Conservation (phyloP, 1,284 basidiomycete species). For the Fistulina hepatica region DNA sequence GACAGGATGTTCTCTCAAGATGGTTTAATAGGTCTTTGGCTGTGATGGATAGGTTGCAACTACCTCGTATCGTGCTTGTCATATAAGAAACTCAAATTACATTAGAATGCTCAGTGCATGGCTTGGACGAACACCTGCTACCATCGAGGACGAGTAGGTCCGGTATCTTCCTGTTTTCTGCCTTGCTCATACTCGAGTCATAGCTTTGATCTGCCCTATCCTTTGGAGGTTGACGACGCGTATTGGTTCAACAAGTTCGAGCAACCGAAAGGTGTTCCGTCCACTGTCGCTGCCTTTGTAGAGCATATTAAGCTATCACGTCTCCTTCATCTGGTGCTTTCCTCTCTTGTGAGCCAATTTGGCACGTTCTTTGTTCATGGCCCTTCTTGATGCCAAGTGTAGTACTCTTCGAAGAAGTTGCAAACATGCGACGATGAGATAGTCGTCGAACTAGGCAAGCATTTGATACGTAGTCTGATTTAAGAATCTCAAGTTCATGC, state of each 20-base stretch:
- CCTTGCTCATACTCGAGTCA: no score
- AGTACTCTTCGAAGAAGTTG: slow-evolving; percentile 69
- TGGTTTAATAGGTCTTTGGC: not conserved
- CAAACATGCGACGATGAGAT: slow-evolving; percentile 61
- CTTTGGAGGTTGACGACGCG: slow-evolving; percentile 66
- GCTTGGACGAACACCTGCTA: no score
- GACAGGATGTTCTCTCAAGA: not conserved
- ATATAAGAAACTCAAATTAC: no score
- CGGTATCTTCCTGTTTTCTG: no score
- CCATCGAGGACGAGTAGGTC: no score
- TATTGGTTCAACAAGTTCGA: slow-evolving; percentile 58
- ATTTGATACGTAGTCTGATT: no score
- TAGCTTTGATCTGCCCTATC: slow-evolving; percentile 67
- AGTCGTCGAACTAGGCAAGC: slow-evolving; percentile 65
- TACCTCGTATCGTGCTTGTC: no score
- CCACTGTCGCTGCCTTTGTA: slow-evolving; percentile 43
- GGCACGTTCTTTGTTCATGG: not conserved
- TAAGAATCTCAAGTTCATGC: no score
- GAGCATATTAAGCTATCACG: slow-evolving; percentile 50
- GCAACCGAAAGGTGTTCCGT: slow-evolving; percentile 48
- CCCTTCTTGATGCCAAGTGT: not conserved
- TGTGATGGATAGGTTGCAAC: no score
- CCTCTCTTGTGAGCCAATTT: slow-evolving; percentile 46
- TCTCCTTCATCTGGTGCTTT: slow-evolving; percentile 52
- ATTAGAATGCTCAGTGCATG: no score